Evolutionary conservation across 495 filamentous ascomycete species (phyloP).

Genomic region (Chaetomium cochliodes): DNA sequence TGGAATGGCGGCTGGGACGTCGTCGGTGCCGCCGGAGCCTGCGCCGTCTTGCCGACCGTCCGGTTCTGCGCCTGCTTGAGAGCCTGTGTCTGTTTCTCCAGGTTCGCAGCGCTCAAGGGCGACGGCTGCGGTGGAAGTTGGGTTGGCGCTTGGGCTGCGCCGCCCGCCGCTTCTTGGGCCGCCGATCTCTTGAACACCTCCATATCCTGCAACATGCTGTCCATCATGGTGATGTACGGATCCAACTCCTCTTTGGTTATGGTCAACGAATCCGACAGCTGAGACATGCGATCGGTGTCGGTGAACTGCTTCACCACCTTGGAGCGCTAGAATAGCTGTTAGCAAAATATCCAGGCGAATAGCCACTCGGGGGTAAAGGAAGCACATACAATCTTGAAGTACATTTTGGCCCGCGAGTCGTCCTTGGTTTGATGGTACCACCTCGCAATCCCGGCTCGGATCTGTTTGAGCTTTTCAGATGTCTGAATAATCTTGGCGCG

Average conservation of each 20-base stretch:
- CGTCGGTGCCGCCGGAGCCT: conserved; percentile 63
- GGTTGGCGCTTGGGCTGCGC: conserved; percentile 22
- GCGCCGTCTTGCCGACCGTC: conserved; percentile 39
- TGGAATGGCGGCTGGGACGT: conserved; percentile 63
- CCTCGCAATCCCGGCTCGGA: conserved; percentile 36
- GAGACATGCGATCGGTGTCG: conserved; percentile 50
- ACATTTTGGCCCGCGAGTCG: conserved; percentile 45
- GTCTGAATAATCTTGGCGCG: conserved; percentile 36
- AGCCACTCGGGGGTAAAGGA: not conserved
- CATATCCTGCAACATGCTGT: conserved; percentile 15
- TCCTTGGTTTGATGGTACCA: conserved; percentile 48
- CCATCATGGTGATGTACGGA: conserved; percentile 45
- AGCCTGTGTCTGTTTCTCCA: conserved; percentile 63
- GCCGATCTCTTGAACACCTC: conserved; percentile 16
- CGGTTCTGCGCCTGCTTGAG: conserved; percentile 52
- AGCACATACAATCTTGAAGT: conserved; percentile 46
- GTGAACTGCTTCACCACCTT: conserved; percentile 60
- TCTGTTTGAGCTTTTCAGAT: conserved; percentile 34
- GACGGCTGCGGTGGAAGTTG: conserved; percentile 41
- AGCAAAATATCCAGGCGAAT: conserved; percentile 23
- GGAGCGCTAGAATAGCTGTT: conserved; percentile 49
- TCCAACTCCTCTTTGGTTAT: conserved; percentile 58
- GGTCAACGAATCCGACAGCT: conserved; percentile 53
- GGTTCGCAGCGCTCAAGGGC: conserved; percentile 63
- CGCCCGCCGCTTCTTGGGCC: not conserved